These are phyloP conservation scores for Microbotryum saponariae DNA, from an alignment of 1,284 basidiomycete species.

Conservation along the genomic window DNA sequence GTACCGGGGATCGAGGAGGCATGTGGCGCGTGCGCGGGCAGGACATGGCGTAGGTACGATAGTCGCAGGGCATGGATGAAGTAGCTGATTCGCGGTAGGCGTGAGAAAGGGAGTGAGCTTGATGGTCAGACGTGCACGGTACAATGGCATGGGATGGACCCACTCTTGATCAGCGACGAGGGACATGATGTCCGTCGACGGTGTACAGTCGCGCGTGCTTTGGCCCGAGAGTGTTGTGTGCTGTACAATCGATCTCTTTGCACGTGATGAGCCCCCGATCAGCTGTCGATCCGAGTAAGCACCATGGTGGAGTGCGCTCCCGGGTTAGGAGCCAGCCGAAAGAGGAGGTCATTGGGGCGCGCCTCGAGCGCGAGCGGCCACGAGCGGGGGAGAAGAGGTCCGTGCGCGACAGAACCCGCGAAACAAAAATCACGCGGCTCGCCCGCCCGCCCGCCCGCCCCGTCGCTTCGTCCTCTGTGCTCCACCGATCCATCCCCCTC, in stretches of 20 bases:
- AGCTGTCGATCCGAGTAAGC: neutral
- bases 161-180: conserved; percentile 27
- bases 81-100: conserved; percentile 50
- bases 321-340: too few species aligned
- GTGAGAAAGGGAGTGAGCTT: neutral
- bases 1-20: conserved; percentile 1
- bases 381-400: too few species aligned
- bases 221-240: neutral
- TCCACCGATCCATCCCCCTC: too few species aligned
- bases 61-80: conserved; percentile 76
- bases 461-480: too few species aligned
- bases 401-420: too few species aligned
- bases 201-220: neutral
- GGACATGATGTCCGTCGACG: conserved; percentile 14
- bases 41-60: conserved; percentile 71
- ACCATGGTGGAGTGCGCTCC: neutral
- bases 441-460: too few species aligned
- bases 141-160: neutral
- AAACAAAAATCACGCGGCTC: too few species aligned
- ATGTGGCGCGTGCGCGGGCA: conserved; percentile 68
- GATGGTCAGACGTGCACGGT: too few species aligned
- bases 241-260: too few species aligned
- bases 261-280: neutral
- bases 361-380: too few species aligned
- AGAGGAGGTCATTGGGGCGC: too few species aligned